Evolutionary conservation across 768 basidiomycete species (phyloP), one percentile per base, ranked within the genome.

Genomic region (Erythrobasidium yunnanense): DNA sequence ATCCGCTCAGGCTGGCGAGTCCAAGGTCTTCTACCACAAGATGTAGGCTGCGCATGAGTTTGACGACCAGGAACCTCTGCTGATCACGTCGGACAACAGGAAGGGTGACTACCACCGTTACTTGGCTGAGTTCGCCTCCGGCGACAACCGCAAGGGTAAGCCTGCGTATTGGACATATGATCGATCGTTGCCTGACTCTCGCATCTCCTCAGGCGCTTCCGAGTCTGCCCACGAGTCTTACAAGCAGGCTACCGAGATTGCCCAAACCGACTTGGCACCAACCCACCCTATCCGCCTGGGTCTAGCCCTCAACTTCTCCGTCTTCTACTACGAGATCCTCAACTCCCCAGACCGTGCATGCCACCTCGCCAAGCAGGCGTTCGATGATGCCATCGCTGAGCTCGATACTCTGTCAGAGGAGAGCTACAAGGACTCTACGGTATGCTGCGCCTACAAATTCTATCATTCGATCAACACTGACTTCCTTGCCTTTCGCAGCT

Each of bases 51-150:
- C 20, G n/a, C 6, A 51, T 33, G 60, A 23, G 6, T 45, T 55
- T n/a, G 45, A 54, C 22, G 22, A 45, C 33, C 35, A 15, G 38
- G 35, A 22, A 60, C 30, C 4, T 70, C 72, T 74, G 34, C 33
- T 65, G 63, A 69, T 74, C 56, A 38, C 67, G 68, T 27, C 60
- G 2, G 57, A n/a, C 65, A 47, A 62, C 73, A 95, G 91, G 91
- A 93, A 90, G 90, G 91, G 91, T 78, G 90, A 96, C 79, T 93
- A 96, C 80, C 90, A 95, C 83, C 90, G 91, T 74, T 96, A 95
- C 80, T 87, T 93, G 72, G 93, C 92, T 74, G 92, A 97, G 80
- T 97, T 96, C 76, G 90, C 92, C 60, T 92, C 90, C 54, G 92
- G 92, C 75, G 90, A 93, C 79, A 90, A 90, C 83, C 88, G 92